A percentile compares a stretch with the other conserved stretches of the same genome.
Conservation (phyloP, 805 yeast species). For the Lipomyces chichibuensis region DNA sequence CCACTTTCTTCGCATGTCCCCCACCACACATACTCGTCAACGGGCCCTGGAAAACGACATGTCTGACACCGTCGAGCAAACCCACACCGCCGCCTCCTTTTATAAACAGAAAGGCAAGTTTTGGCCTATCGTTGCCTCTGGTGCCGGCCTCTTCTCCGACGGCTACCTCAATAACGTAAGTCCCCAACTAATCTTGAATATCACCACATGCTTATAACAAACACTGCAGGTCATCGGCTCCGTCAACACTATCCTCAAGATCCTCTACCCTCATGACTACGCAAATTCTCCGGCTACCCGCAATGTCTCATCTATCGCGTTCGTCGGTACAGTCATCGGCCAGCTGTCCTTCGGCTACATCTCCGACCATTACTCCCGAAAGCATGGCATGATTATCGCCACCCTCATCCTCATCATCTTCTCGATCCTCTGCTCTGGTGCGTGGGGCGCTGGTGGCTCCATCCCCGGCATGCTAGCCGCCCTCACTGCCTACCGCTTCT, state of each 20-base stretch:
- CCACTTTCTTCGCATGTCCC: not conserved
- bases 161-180: constrained; percentile 78
- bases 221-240: constrained; percentile 60
- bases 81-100: not conserved
- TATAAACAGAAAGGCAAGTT: constrained; percentile 10
- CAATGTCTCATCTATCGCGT: constrained; percentile 84
- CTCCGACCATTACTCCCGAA: constrained; percentile 80
- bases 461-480: constrained; percentile 81
- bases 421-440: constrained; percentile 77
- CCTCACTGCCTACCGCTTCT: constrained; percentile 79
- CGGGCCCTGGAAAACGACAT: not conserved
- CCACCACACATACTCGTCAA: not conserved
- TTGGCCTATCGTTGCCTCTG: constrained; percentile 79
- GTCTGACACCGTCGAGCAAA: not conserved
- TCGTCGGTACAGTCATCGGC: constrained; percentile 90
- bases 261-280: constrained; percentile 67
- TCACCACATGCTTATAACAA: not conserved
- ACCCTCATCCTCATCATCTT: constrained; percentile 74
- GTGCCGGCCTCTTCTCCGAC: constrained; percentile 92
- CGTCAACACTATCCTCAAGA: constrained; percentile 68
- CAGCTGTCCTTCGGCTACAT: constrained; percentile 78
- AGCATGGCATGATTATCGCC: constrained; percentile 78
- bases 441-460: constrained; percentile 78
- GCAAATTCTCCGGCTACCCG: constrained; percentile 67
- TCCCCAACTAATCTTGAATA: not conserved